Evolutionary conservation across 345 rosid species (phyloP).

Genomic region (Rubroshorea leprosula): DNA sequence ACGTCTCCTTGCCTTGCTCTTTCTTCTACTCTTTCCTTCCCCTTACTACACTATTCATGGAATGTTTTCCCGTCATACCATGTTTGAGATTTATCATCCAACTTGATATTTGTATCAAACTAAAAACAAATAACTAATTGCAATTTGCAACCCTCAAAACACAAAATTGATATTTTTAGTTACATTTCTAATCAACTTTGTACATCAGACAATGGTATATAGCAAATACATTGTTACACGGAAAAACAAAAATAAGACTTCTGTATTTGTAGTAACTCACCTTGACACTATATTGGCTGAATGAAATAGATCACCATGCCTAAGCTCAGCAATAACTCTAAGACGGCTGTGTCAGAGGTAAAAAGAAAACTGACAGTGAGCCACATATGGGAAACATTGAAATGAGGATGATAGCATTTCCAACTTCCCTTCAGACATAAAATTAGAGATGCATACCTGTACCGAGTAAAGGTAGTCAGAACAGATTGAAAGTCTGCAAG

Average conservation of each 20-base stretch:
- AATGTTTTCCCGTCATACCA: too few relatives aligned
- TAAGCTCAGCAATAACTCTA: conserved; percentile 91
- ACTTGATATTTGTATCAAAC: neutral
- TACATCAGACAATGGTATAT: neutral
- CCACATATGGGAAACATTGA: neutral
- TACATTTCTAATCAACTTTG: neutral
- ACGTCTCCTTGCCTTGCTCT: too few relatives aligned
- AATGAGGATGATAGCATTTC: neutral
- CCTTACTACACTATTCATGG: too few relatives aligned
- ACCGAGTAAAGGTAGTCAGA: conserved; percentile 72
- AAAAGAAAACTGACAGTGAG: conserved; percentile 7
- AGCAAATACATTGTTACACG: conserved; percentile 1
- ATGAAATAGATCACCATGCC: conserved; percentile 95
- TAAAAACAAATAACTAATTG: neutral
- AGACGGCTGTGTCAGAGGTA: conserved; percentile 53
- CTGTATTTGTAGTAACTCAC: conserved; percentile 29
- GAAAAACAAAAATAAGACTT: neutral
- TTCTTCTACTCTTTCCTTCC: too few relatives aligned
- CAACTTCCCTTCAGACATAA: neutral
- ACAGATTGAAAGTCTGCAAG: conserved; percentile 92
- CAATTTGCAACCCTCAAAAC: neutral
- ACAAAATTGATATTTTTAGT: conserved; percentile 5
- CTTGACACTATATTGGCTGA: conserved; percentile 98
- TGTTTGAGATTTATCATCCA: too few relatives aligned
- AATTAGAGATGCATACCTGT: conserved; percentile 51